Conservation (phyloP, 768 basidiomycete genomes). For the Termitomyces sp. region DNA sequence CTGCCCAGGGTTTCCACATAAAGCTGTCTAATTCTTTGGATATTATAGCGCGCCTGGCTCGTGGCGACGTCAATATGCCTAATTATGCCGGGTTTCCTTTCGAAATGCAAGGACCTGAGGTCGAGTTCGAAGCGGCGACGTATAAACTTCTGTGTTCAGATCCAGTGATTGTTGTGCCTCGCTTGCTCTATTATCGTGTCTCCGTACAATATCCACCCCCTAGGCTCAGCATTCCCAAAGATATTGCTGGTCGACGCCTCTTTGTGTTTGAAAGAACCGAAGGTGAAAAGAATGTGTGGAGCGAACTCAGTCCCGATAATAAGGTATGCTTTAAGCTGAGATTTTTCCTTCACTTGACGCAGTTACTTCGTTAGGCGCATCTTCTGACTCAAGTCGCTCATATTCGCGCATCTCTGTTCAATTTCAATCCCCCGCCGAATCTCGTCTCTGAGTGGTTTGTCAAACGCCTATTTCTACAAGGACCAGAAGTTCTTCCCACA, state of each 20-base stretch:
- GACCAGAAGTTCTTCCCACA: background rate
- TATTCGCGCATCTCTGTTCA: background rate
- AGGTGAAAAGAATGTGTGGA: background rate
- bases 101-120: background rate
- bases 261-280: background rate
- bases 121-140: no score
- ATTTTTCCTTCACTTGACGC: background rate
- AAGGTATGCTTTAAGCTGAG: background rate
- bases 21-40: background rate
- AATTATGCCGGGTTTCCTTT: background rate
- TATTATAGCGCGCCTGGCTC: background rate
- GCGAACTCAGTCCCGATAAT: background rate
- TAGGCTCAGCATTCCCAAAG: background rate
- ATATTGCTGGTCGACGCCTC: background rate
- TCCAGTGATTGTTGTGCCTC: background rate
- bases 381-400: background rate
- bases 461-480: background rate
- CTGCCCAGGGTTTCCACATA: background rate
- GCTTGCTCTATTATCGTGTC: background rate
- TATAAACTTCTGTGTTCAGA: background rate
- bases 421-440: background rate
- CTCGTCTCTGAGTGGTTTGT: background rate
- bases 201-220: background rate
- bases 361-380: background rate
- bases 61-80: conserved; percentile 1